A percentile compares a stretch with the other conserved stretches of the same genome.
These are phyloP conservation scores for Salvia sclarea DNA, from an alignment of 305 asterid species.

Conservation along the genomic window DNA sequence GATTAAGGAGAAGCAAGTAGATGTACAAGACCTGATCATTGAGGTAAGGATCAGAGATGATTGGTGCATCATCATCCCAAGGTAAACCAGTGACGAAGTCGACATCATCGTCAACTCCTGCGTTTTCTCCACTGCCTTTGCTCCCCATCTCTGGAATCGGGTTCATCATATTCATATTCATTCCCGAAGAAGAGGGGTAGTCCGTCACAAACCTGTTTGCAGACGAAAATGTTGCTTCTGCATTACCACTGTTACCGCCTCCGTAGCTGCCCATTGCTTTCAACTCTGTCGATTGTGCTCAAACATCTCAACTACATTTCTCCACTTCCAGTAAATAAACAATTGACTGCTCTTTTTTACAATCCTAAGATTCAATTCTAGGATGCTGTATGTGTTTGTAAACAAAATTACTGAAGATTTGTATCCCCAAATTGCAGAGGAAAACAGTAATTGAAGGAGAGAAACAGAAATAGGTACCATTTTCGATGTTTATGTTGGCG, in stretches of 20 bases:
- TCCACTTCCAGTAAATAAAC: background rate
- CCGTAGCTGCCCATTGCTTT: slow-evolving; percentile 49
- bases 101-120: slow-evolving; percentile 29
- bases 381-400: too few species aligned
- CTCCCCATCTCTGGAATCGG: slow-evolving; percentile 48
- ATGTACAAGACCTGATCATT: slow-evolving; percentile 45
- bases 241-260: slow-evolving; percentile 39
- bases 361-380: too few species aligned
- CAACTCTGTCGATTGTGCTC: slow-evolving; percentile 49
- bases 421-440: background rate
- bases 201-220: slow-evolving; percentile 43
- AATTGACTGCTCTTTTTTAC: too few species aligned
- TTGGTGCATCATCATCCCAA: slow-evolving; percentile 68
- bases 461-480: slow-evolving; percentile 39
- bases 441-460: background rate
- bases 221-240: slow-evolving; percentile 50
- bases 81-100: slow-evolving; percentile 45
- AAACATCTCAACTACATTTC: slow-evolving; percentile 31
- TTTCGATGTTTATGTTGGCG: slow-evolving; percentile 44
- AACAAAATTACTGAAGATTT: too few species aligned
- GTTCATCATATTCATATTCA: slow-evolving; percentile 35
- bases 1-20: background rate
- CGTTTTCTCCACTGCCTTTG: slow-evolving; percentile 32
- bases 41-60: slow-evolving; percentile 56
- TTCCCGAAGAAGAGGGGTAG: slow-evolving; percentile 43